Percentiles rank a stretch among this genome's conserved stretches.
Conservation (phyloP, 371 early-diverging fungal species). For the Mortierella sp. region DNA sequence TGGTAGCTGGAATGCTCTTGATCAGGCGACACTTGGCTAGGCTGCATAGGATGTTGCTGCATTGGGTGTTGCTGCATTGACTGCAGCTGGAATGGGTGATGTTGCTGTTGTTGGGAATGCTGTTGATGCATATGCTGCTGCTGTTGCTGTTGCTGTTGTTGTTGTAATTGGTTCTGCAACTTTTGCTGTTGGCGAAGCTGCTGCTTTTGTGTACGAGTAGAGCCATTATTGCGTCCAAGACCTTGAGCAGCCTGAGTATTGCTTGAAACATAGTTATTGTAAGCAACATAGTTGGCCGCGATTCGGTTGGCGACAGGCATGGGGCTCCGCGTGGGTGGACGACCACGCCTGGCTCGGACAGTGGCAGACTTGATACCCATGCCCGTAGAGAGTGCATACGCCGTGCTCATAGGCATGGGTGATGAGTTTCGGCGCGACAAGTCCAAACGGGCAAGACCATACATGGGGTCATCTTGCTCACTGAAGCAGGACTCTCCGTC, state of each 20-base stretch:
- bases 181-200: slow-evolving; percentile 48
- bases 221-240: slow-evolving; percentile 39
- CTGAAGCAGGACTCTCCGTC: slow-evolving; percentile 50
- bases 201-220: slow-evolving; percentile 47
- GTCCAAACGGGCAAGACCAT: slow-evolving; percentile 48
- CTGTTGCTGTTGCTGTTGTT: slow-evolving; percentile 40
- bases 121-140: slow-evolving; percentile 8
- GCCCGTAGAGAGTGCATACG: slow-evolving; percentile 30
- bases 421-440: slow-evolving; percentile 53
- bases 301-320: slow-evolving; percentile 45
- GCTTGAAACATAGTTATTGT: slow-evolving; percentile 56
- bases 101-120: slow-evolving; percentile 10
- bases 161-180: slow-evolving; percentile 29
- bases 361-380: slow-evolving; percentile 15
- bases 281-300: slow-evolving; percentile 55
- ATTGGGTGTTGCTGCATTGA: neutral
- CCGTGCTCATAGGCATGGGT: slow-evolving; percentile 50
- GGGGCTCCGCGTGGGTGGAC: slow-evolving; percentile 44
- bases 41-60: slow-evolving; percentile 15
- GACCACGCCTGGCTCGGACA: slow-evolving; percentile 34
- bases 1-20: slow-evolving; percentile 24
- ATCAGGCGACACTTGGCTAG: slow-evolving; percentile 23
- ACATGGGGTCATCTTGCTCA: slow-evolving; percentile 58
- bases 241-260: slow-evolving; percentile 55
- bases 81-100: neutral